Percentiles rank a stretch among this genome's conserved stretches.
Conservation (phyloP, 148 eudicot genomes). For the Fagopyrum tataricum region DNA sequence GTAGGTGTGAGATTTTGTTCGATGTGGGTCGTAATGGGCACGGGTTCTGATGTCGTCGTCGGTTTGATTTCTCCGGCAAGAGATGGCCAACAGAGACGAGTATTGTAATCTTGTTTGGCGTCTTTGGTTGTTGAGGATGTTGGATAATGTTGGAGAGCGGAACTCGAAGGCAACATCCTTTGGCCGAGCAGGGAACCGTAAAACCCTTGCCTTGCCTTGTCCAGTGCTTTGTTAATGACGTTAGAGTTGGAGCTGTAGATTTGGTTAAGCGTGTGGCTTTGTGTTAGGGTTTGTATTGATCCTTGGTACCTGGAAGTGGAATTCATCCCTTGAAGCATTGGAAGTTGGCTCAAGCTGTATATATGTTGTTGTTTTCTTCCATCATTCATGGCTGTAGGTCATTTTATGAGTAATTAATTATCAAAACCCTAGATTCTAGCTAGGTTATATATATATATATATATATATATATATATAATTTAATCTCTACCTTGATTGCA, state of each 20-base stretch:
- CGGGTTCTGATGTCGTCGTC: not conserved
- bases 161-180: not conserved
- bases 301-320: not conserved
- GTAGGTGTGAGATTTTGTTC: not conserved
- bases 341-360: conserved; percentile 15
- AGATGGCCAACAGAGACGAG: conserved; percentile 7
- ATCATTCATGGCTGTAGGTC: conserved; percentile 4
- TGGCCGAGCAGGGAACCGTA: not conserved
- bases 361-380: conserved; percentile 13
- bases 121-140: not conserved
- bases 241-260: conserved; percentile 7
- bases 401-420: not conserved
- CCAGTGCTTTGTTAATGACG: conserved; percentile 2
- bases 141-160: not conserved
- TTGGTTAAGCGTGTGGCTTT: conserved; percentile 2
- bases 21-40: not conserved
- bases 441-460: too few relatives aligned
- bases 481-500: conserved; percentile 10
- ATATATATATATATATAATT: not conserved
- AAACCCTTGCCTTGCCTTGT: conserved; percentile 13
- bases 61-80: not conserved
- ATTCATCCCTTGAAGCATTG: conserved; percentile 14
- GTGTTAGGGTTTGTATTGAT: not conserved
- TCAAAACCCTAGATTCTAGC: conserved; percentile 3
- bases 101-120: not conserved